Base-by-base conservation (phyloP, 192 early-diverging fungal species). In the Entophlyctis luteolus region DNA sequence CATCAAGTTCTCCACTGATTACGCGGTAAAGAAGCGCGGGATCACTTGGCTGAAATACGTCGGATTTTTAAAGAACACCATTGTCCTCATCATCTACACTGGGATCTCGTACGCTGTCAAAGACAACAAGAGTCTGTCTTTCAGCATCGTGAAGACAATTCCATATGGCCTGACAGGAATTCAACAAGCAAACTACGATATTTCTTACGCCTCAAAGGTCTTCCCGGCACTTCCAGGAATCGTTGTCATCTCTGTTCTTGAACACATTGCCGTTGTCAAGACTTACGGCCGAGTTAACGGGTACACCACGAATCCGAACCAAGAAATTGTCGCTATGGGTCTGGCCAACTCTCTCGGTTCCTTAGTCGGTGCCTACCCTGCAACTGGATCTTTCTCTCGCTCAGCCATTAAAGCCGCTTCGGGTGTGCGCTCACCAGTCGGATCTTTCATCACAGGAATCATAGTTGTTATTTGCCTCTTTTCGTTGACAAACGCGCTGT, bases 371-470 rank as follows among this genome's bases (percentile, higher is more conserved):
- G 91, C 84, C 12, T 94, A 90, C 78, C 88, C 94, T 18, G 84
- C 90, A 2, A 95, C 95, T 10, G 95, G 93, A 38, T 93, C 92
- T 4, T 96, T 98, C 79, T 93, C 92, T 18, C 89, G 95, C 46
- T 90, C 91, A 0, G 93, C 94, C 55, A 86, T 98, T 74, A 95
- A 93, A 76, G 83, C 91, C 67, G 84, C 88, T 67, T 90, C 92
- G 6, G 95, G 95, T 12, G 88, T 89, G 37, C 78, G 86, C 38
- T 88, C 91, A 6, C 93, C 93, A 4, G 70, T 91, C 18, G 87
- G 89, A 20, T 88, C 88, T 33, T 71, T 92, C 55, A 80, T 93
- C 77, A 90, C 91, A 8, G 91, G 85, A 33, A 63, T 79, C 4
- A 83, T 94, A 16, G 92, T 98, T 16, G 75, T 98, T 1, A 67